Base-by-base conservation (phyloP, 2,329 filamentous ascomycete species). In the Tolypocladium album region DNA sequence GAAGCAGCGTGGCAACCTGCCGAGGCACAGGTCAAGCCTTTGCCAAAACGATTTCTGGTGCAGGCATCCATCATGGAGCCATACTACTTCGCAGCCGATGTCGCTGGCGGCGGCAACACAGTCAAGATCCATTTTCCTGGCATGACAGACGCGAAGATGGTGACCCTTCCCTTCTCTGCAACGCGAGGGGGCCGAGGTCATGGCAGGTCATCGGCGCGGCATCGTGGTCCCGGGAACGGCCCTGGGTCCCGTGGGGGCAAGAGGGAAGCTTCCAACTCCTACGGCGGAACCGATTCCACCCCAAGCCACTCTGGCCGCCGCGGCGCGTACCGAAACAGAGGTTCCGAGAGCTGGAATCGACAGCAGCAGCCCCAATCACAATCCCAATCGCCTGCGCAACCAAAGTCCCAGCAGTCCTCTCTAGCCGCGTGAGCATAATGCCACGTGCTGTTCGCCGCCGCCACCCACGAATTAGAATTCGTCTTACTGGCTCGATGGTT, bases 1-100 rank as follows among this genome's bases (percentile, higher is more conserved):
- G 80, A 83, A 42, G 79, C 81, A 42, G 82, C 85, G 20, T 90
- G 87, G 86, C 78, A 81, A 60, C 81, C 85, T 17, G 83, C 82
- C 8, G 70, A 77, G 15, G 75, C 80, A 47, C 79, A 80, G 57
- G 75, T 76, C 42, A 86, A 84, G 67, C 76, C 81, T 1, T 73
- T 86, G 15, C 82, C 79, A 0, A 78, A 76, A 62, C 79, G 76
- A 64, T 79, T 85, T 47, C 67, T 76, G 38, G 71, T 84, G 22
- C 70, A 76, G 53, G 63, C 73, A 17, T 63, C 68, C 27, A 67
- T 68, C 22, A 70, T 70, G 63, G 73, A 75, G 56, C 69, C 72
- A 1, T 72, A 72, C 59, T 70, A 71, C 60, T 72, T 75, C 55
- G 52, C 65, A 13, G 65, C 70, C 2, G 71, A 74, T 13, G 66